Evolutionary conservation across 495 filamentous ascomycete genomes (phyloP), one percentile per base, ranked within the genome.

Genomic region (Penicillium pulvis): DNA sequence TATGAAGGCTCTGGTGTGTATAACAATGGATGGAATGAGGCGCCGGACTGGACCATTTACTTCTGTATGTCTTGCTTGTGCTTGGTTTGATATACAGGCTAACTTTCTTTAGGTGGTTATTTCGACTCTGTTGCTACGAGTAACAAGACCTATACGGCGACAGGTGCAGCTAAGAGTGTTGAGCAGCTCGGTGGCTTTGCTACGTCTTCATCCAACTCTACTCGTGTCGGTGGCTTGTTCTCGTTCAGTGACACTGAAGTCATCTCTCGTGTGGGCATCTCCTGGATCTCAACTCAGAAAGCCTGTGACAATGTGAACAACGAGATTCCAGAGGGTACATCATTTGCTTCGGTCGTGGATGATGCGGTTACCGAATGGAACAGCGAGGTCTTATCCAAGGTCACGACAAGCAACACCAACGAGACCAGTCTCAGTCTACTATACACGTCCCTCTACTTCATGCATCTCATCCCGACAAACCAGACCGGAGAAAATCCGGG

Each of bases 381-480:
- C 58, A 55, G 69, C 3, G 74, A 85, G 33, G 83, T 90, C 0
- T 71, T 91, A 4, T 82, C 80, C 24, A 87, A 87, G 56, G 76
- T 90, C 44, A 82, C 80, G 9, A 86, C 85, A 2, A 79, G 78
- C 0, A 83, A 70, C 56, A 83, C 78, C 6, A 82, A 88, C 57
- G 60, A 62, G 16, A 79, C 75, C 2, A 85, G 81, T 26, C 76
- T 89, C 3, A 66, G 75, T 47, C 66, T 87, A n/a, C 73, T 90
- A 26, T 91, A 90, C 63, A 79, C 82, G 0, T 84, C 83, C 2
- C 62, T 91, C 1, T 89, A 89, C 57, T 84, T 85, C 58, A 90
- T 90, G 85, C 81, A 84, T 53, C 62, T 90, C 20, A 78, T 90
- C 35, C 88, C 88, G 0, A 87, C 87, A 4, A 89, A 91, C 64